A percentile compares a stretch with the other conserved stretches of the same genome.
These are phyloP conservation scores for Taphrina communis DNA, from an alignment of 1,139 yeast species.

Conservation along the genomic window DNA sequence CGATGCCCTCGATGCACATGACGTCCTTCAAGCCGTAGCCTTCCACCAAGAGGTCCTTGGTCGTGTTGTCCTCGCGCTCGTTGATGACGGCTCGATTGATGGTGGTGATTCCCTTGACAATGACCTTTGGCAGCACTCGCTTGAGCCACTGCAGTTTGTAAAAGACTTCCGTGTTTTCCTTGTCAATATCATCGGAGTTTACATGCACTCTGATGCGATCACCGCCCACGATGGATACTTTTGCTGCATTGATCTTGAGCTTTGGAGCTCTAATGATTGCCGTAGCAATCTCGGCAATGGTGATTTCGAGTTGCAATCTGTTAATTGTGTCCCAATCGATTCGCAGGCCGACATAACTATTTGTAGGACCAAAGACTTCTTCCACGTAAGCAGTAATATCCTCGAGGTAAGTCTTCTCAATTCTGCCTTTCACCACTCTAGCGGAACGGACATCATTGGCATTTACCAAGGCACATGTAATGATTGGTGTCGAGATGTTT, in stretches of 20 bases:
- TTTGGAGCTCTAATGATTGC: constrained; percentile 88
- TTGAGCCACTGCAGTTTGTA: constrained; percentile 89
- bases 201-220: constrained; percentile 81
- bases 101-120: constrained; percentile 88
- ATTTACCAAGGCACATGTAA: constrained; percentile 90
- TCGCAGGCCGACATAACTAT: constrained; percentile 80
- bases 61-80: constrained; percentile 61
- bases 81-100: constrained; percentile 93
- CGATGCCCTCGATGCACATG: constrained; percentile 96
- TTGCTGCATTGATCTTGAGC: constrained; percentile 72
- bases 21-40: constrained; percentile 96
- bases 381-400: constrained; percentile 90
- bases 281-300: constrained; percentile 79
- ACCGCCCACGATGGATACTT: constrained; percentile 70
- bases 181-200: constrained; percentile 55
- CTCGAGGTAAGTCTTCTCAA: constrained; percentile 85
- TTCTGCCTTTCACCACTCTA: constrained; percentile 95
- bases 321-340: constrained; percentile 86
- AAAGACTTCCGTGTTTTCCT: constrained; percentile 69
- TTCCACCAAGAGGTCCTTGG: constrained; percentile 71
- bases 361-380: constrained; percentile 84
- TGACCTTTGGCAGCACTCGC: constrained; percentile 81
- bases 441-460: constrained; percentile 94
- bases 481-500: constrained; percentile 93
- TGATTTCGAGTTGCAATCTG: constrained; percentile 83